A percentile compares a stretch with the other conserved stretches of the same genome.
Conservation (phyloP, 345 rosid genomes). For the Firmiana major region DNA sequence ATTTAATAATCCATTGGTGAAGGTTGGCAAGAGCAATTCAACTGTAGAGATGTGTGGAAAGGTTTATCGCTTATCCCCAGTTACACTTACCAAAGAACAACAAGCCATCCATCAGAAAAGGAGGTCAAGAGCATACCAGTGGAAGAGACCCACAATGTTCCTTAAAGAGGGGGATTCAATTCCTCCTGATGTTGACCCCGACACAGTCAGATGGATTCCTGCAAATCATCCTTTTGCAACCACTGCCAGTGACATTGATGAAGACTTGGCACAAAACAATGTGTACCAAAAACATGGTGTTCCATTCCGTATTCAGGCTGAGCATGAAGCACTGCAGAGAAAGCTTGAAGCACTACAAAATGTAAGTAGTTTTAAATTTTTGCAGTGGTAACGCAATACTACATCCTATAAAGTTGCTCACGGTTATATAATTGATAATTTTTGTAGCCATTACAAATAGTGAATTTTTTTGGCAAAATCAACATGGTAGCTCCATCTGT, state of each 20-base stretch:
- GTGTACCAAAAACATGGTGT: constrained; percentile 92
- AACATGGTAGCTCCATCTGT: neutral
- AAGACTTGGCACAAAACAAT: constrained; percentile 84
- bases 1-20: constrained; percentile 86
- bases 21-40: constrained; percentile 65
- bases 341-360: constrained; percentile 81
- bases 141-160: constrained; percentile 88
- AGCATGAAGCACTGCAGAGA: constrained; percentile 87
- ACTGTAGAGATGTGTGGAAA: constrained; percentile 95
- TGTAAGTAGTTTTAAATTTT: constrained; percentile 32
- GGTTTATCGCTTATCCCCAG: constrained; percentile 75
- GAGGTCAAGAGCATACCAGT: constrained; percentile 93
- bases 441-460: neutral
- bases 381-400: neutral
- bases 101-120: constrained; percentile 78
- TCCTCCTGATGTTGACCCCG: constrained; percentile 91
- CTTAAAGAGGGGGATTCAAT: constrained; percentile 88
- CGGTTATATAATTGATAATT: neutral
- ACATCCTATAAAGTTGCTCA: neutral
- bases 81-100: constrained; percentile 74
- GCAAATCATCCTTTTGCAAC: constrained; percentile 97
- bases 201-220: constrained; percentile 97
- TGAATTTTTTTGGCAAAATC: neutral
- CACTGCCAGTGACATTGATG: constrained; percentile 75
- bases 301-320: constrained; percentile 86